Conservation (phyloP, 805 yeast species). For the Dipodascopsis uninucleata region DNA sequence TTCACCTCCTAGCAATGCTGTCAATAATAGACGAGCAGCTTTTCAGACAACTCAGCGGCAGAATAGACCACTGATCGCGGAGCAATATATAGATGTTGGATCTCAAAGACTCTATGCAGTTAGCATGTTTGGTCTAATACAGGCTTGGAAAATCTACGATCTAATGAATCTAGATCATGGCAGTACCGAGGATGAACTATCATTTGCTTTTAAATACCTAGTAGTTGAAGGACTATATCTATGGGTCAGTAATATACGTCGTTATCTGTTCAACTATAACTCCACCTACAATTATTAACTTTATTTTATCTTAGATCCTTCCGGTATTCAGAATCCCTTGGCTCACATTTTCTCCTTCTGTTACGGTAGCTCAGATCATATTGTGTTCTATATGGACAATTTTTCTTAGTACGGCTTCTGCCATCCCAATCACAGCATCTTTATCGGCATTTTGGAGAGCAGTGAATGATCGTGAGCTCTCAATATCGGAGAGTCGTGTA, state of each 20-base stretch:
- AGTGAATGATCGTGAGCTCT: constrained; percentile 34
- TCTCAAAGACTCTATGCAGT: constrained; percentile 68
- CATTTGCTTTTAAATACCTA: constrained; percentile 66
- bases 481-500: constrained; percentile 37
- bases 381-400: constrained; percentile 50
- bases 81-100: constrained; percentile 62
- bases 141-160: constrained; percentile 81
- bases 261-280: neutral
- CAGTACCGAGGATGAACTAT: constrained; percentile 48
- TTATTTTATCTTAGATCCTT: constrained; percentile 39
- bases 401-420: constrained; percentile 37
- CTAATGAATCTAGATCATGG: constrained; percentile 53
- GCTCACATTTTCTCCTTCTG: constrained; percentile 58
- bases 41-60: too few species aligned
- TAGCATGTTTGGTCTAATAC: constrained; percentile 69
- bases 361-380: constrained; percentile 49
- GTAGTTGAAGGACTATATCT: constrained; percentile 68
- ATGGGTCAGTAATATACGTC: constrained; percentile 37
- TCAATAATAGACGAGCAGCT: too few species aligned
- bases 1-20: constrained; percentile 10
- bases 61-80: constrained; percentile 49
- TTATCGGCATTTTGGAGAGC: constrained; percentile 28
- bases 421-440: constrained; percentile 26
- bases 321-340: constrained; percentile 76
- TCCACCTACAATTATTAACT: neutral